A percentile compares a stretch with the other conserved stretches of the same genome.
phyloP scores from a whole-genome alignment of 2,329 filamentous ascomycete species.

The Diaporthe citriasiana region DNA sequence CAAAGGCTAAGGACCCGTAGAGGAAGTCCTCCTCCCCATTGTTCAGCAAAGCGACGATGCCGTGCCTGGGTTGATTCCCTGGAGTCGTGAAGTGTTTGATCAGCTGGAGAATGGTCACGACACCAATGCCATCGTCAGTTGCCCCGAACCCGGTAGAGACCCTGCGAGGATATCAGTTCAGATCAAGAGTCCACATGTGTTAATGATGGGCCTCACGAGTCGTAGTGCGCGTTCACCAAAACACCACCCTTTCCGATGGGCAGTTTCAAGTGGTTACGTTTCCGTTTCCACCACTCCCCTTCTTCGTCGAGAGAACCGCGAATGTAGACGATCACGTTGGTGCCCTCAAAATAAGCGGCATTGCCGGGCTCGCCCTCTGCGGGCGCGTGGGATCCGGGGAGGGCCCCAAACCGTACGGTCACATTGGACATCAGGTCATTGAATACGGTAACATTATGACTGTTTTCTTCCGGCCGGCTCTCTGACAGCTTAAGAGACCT shows the following conservation, averaged over 20 bases:
- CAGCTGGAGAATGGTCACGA: conserved; percentile 87
- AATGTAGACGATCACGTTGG: conserved; percentile 93
- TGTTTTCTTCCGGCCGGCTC: conserved; percentile 30
- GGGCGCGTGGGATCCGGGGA: conserved; percentile 60
- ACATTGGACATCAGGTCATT: conserved; percentile 85
- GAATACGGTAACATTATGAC: conserved; percentile 74
- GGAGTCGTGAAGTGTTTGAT: conserved; percentile 86
- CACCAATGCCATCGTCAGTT: conserved; percentile 93
- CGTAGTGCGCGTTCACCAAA: conserved; percentile 94
- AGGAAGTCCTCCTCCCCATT: conserved; percentile 96
- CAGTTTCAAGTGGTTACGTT: conserved; percentile 56
- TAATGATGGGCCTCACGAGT: conserved; percentile 64
- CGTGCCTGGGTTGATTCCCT: conserved; percentile 80
- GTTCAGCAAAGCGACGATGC: conserved; percentile 89
- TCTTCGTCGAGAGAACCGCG: conserved; percentile 82
- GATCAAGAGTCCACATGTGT: background rate
- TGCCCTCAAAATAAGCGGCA: conserved; percentile 89
- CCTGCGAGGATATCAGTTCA: conserved; percentile 38
- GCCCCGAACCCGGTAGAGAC: conserved; percentile 94
- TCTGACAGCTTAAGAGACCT: conserved; percentile 13
- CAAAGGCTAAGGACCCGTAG: conserved; percentile 88
- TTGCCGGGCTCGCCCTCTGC: conserved; percentile 50
- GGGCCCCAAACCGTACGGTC: conserved; percentile 59
- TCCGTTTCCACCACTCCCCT: conserved; percentile 79
- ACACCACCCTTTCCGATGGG: conserved; percentile 79